These are phyloP conservation scores for Podospora australis DNA, from an alignment of 495 filamentous ascomycete species.

Conservation along the genomic window DNA sequence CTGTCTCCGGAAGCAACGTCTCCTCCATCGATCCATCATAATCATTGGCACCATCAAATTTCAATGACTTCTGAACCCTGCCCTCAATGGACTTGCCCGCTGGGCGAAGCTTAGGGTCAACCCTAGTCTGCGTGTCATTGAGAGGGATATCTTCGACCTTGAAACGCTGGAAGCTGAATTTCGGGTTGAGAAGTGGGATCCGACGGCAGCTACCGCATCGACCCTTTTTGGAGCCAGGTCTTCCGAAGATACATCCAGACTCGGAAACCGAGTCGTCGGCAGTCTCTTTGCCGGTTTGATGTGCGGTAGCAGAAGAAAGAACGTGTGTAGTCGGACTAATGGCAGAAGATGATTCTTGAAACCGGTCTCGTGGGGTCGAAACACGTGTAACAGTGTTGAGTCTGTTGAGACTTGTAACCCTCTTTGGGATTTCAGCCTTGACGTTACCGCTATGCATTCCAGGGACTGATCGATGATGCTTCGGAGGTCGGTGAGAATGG, in stretches of 20 bases:
- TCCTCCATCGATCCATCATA: slow-evolving; percentile 3
- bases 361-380: slow-evolving; percentile 1
- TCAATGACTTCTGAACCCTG: not conserved
- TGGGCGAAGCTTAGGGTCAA: not conserved
- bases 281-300: not conserved
- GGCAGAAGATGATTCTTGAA: slow-evolving; percentile 6
- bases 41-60: slow-evolving; percentile 17
- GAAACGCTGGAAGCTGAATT: slow-evolving; percentile 8
- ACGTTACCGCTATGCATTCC: slow-evolving; percentile 21
- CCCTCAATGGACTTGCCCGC: slow-evolving; percentile 1
- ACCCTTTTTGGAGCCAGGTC: slow-evolving; percentile 7
- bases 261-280: not conserved
- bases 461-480: slow-evolving; percentile 18
- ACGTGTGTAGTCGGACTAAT: not conserved
- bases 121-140: not conserved
- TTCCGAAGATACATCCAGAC: slow-evolving; percentile 8
- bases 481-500: slow-evolving; percentile 1
- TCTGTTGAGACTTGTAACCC: slow-evolving; percentile 13
- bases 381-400: slow-evolving; percentile 1
- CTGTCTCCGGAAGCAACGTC: not conserved
- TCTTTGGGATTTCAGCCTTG: slow-evolving; percentile 12
- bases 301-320: not conserved
- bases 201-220: slow-evolving; percentile 10
- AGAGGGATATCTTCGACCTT: slow-evolving; percentile 4
- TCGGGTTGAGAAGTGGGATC: slow-evolving; percentile 1